Evolutionary conservation across 1,139 yeast genomes (phyloP), one percentile per base, ranked within the genome.

Genomic region (Waltiozyma sp.): DNA sequence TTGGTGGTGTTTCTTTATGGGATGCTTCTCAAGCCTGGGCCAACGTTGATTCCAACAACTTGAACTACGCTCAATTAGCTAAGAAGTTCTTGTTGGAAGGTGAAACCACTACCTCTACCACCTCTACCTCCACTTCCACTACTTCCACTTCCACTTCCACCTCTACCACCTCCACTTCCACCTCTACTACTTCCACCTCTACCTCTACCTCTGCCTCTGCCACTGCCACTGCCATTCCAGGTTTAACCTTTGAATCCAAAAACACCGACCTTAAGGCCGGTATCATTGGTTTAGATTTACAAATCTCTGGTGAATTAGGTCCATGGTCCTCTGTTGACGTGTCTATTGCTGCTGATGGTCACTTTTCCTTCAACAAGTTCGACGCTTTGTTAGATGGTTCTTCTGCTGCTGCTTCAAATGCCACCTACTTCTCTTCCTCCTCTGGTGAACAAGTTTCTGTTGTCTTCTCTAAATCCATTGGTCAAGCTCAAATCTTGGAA

Each of bases 1-100:
- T 84, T 57, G 93, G 87, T 39, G 94, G 94, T 48, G 70, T 84
- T 50, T 78, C 81, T 69, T 65, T 84, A 48, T 84, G 94, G 94
- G 93, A 85, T 60, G 93, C 89, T 33, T 75, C 85, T 28, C 79
- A 77, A 56, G 85, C 37, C 16, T 35, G 19, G 23, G 37, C 37
- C 37, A 35, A 35, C n/a, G 23, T 35, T 6, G 37, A 35, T n/a
- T 18, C 23, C 18, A 14, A 35, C 14, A n/a, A n/a, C 34, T 6
- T 9, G n/a, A 35, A 35, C 23, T 35, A 35, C n/a, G 37, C 37
- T 7, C 37, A 35, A 35, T 11, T 19, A 4, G 37, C 23, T n/a
- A 35, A 35, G 23, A 19, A 18, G 23, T 18, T 35, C 23, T 35
- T 35, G 10, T 11, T 18, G 13, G 37, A 9, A 11, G 37, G 23